Evolutionary conservation across 1,139 yeast genomes (phyloP).

Genomic region (Sugiyamaella neomexicana): DNA sequence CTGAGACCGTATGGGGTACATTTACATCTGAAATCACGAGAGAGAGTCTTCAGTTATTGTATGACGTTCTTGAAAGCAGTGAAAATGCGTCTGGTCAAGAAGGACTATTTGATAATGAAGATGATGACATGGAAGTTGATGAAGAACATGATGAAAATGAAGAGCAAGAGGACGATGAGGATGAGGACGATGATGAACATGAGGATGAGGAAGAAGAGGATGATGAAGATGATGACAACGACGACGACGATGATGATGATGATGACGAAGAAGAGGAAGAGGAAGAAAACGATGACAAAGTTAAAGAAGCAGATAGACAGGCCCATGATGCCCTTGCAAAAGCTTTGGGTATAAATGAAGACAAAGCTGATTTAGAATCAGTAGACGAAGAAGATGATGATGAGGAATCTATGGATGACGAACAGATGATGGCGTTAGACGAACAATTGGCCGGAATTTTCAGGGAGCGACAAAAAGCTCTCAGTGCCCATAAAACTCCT

Average conservation of each 20-base stretch:
- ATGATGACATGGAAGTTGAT: slow-evolving; percentile 41
- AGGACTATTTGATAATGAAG: slow-evolving; percentile 66
- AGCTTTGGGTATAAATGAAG: slow-evolving; percentile 59
- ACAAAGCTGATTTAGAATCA: slow-evolving; percentile 37
- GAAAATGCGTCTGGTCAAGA: slow-evolving; percentile 85
- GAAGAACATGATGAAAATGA: slow-evolving; percentile 41
- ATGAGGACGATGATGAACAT: slow-evolving; percentile 37
- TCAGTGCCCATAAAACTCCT: slow-evolving; percentile 30
- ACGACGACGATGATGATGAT: slow-evolving; percentile 28
- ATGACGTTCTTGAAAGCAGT: slow-evolving; percentile 66
- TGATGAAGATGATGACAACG: slow-evolving; percentile 37
- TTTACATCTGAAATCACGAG: slow-evolving; percentile 51
- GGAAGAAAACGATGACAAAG: slow-evolving; percentile 36
- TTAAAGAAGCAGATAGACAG: slow-evolving; percentile 61
- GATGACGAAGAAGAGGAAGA: slow-evolving; percentile 34
- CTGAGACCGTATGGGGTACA: slow-evolving; percentile 74
- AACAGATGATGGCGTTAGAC: slow-evolving; percentile 95
- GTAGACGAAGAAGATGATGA: slow-evolving; percentile 49
- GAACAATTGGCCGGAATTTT: slow-evolving; percentile 80
- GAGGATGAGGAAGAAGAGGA: slow-evolving; percentile 41
- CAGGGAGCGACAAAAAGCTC: slow-evolving; percentile 52
- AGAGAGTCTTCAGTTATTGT: slow-evolving; percentile 57
- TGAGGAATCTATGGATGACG: slow-evolving; percentile 91
- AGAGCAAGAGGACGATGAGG: slow-evolving; percentile 41
- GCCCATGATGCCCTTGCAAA: slow-evolving; percentile 73